Percentiles rank a stretch among this genome's conserved stretches.
Conservation (phyloP, 192 early-diverging fungal species). For the Cetraspora pellucida region DNA sequence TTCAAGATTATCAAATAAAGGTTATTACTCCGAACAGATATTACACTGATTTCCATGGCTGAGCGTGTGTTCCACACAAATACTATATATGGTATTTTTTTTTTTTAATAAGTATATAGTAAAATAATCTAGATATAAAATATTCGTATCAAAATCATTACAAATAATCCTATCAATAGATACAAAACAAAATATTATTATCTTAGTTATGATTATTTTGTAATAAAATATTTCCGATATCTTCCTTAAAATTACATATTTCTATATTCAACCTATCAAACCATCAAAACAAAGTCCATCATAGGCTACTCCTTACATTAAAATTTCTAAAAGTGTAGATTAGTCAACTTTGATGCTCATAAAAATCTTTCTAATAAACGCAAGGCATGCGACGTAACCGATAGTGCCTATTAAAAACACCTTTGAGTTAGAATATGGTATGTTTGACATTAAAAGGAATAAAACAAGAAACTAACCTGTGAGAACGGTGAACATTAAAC, state of each 20-base stretch:
- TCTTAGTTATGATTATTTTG: no score
- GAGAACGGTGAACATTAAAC: conserved; percentile 74
- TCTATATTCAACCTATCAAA: neutral
- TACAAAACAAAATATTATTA: no score
- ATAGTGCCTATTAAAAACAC: conserved; percentile 51
- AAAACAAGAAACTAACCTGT: conserved; percentile 43
- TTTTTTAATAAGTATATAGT: neutral
- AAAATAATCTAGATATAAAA: neutral
- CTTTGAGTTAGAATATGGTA: neutral
- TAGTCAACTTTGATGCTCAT: conserved; percentile 84
- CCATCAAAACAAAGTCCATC: neutral
- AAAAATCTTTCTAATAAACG: conserved; percentile 83
- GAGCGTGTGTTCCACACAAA: neutral
- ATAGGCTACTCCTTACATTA: neutral
- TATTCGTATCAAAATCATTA: neutral
- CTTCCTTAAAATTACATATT: no score
- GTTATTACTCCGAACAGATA: no score
- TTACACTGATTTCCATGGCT: no score
- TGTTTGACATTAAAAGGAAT: conserved; percentile 36
- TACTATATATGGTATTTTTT: neutral
- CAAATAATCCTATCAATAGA: neutral
- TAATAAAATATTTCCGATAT: no score
- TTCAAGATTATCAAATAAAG: no score
- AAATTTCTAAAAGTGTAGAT: neutral
- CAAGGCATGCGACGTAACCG: conserved; percentile 76